These are phyloP conservation scores for Leccinum laetum DNA, from an alignment of 1,284 basidiomycete species.

Conservation along the genomic window DNA sequence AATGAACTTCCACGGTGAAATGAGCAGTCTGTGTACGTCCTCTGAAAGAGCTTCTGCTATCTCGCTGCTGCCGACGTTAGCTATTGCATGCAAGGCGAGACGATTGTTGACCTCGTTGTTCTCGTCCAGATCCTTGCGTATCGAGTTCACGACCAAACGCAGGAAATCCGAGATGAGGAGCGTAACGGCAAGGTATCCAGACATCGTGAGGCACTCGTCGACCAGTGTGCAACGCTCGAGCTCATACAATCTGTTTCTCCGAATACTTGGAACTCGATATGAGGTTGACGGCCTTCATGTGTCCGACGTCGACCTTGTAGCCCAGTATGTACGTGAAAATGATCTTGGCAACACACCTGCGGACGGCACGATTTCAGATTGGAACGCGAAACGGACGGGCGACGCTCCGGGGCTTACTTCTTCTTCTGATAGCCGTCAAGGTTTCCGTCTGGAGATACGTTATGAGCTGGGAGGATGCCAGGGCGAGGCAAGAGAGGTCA, in stretches of 20 bases:
- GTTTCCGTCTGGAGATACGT: conserved; percentile 74
- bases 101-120: conserved; percentile 97
- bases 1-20: conserved; percentile 82
- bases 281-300: conserved; percentile 99
- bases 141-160: conserved; percentile 95
- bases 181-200: conserved; percentile 97
- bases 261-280: conserved; percentile 96
- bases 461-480: conserved; percentile 4
- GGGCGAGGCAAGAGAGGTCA: conserved; percentile 26
- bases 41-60: conserved; percentile 97
- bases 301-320: conserved; percentile 98
- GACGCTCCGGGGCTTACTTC: conserved; percentile 64
- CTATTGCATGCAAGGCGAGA: conserved; percentile 96
- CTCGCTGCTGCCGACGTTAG: conserved; percentile 96
- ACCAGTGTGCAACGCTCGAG: not conserved
- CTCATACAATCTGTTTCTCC: conserved; percentile 96
- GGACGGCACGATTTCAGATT: conserved; percentile 12
- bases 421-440: conserved; percentile 99
- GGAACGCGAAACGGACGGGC: conserved; percentile 11
- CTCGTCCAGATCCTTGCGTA: conserved; percentile 96
- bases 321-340: conserved; percentile 99
- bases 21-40: conserved; percentile 93
- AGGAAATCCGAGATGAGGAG: conserved; percentile 96
- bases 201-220: conserved; percentile 15
- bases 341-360: conserved; percentile 92